These are phyloP conservation scores for Gastrolobium bilobum DNA, from an alignment of 306 rosid genomes.

Conservation along the genomic window DNA sequence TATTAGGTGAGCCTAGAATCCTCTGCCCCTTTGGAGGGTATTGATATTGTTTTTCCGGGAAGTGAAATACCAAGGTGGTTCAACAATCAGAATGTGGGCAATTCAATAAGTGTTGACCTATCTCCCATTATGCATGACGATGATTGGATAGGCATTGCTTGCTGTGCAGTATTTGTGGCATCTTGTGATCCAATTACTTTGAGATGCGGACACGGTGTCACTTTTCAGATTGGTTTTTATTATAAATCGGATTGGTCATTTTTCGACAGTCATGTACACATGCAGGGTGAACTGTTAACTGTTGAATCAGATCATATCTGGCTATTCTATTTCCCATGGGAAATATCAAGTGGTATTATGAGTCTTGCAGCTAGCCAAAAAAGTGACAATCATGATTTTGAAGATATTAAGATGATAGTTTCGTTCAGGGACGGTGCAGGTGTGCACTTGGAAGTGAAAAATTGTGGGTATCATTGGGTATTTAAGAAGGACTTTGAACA, in stretches of 20 bases:
- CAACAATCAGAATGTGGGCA: background rate
- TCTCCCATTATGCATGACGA: background rate
- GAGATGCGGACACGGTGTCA: background rate
- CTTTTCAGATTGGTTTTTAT: too few relatives aligned
- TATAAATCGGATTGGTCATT: too few relatives aligned
- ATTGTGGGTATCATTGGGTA: conserved; percentile 10
- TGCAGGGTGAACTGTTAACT: background rate
- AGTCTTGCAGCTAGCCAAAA: too few relatives aligned
- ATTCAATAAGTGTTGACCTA: background rate
- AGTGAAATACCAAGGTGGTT: conserved; percentile 36
- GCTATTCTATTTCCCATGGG: background rate
- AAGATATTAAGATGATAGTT: too few relatives aligned
- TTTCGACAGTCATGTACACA: too few relatives aligned
- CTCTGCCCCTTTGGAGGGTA: background rate
- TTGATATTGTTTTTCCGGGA: conserved; percentile 22
- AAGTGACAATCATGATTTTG: too few relatives aligned
- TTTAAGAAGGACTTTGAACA: background rate
- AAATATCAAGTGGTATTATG: background rate
- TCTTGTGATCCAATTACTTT: background rate
- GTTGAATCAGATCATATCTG: background rate
- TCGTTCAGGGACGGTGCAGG: too few relatives aligned
- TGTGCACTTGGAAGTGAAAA: conserved; percentile 1
- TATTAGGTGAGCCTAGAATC: background rate
- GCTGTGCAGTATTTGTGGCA: background rate
- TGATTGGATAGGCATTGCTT: conserved; percentile 3